A percentile compares a stretch with the other conserved stretches of the same genome.
phyloP scores from a whole-genome alignment of 129 eudicot species.

The Kitagawia praeruptora region DNA sequence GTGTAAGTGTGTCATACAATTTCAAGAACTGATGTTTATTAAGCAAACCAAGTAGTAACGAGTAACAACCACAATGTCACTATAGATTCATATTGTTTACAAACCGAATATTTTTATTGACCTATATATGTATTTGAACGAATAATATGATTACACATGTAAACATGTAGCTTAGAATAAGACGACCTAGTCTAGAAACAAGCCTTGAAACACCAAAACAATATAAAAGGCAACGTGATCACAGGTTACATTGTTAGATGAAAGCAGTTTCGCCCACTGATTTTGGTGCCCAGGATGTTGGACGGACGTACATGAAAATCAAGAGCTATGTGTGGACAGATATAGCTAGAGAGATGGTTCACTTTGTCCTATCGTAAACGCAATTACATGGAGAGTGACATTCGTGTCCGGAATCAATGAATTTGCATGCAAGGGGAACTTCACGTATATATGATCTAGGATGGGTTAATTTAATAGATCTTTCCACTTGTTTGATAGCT shows the following conservation, averaged over 20 bases:
- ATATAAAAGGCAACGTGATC: background rate
- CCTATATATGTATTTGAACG: background rate
- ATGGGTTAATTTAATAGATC: background rate
- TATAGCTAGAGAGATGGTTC: background rate
- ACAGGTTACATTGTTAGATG: background rate
- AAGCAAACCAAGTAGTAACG: no score
- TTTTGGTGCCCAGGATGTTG: background rate
- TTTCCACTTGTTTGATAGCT: background rate
- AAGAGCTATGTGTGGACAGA: background rate
- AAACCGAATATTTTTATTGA: no score
- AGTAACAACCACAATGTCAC: no score
- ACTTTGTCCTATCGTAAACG: background rate
- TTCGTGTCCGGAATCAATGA: background rate
- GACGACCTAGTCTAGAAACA: background rate
- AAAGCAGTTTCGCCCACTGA: background rate
- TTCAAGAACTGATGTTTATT: no score
- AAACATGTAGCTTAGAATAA: no score
- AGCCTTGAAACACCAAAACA: background rate
- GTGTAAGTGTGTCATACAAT: no score
- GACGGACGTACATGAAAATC: background rate
- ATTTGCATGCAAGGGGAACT: background rate
- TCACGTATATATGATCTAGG: no score
- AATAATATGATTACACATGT: no score
- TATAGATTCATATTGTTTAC: no score
- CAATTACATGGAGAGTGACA: background rate